Conservation (phyloP, 768 basidiomycete genomes). For the Trametes maxima region DNA sequence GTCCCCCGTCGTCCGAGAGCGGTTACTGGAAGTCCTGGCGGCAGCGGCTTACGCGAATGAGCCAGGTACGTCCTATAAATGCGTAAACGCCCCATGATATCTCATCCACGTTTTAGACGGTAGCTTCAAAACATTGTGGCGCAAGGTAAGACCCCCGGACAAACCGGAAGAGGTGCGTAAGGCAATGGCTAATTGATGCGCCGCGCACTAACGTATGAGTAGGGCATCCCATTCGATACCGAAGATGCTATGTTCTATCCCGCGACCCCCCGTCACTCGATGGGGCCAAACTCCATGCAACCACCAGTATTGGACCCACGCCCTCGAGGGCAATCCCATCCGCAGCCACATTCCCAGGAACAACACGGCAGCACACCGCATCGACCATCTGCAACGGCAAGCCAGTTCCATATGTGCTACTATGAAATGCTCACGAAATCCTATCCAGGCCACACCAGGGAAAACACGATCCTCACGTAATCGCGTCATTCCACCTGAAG, state of each 20-base stretch:
- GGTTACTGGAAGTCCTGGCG: constrained; percentile 78
- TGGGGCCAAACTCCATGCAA: constrained; percentile 14
- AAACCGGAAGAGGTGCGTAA: constrained; percentile 73
- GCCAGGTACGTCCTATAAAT: constrained; percentile 26
- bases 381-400: constrained; percentile 20
- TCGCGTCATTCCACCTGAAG: constrained; percentile 69
- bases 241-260: constrained; percentile 83
- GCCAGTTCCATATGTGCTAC: neutral
- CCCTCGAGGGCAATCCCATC: neutral
- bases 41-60: constrained; percentile 75
- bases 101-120: constrained; percentile 33
- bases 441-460: constrained; percentile 8
- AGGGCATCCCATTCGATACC: constrained; percentile 78
- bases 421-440: neutral
- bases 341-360: neutral
- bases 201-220: neutral
- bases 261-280: constrained; percentile 40
- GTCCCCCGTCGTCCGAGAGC: constrained; percentile 78
- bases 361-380: neutral
- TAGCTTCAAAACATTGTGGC: constrained; percentile 76
- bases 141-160: constrained; percentile 73
- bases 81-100: too few relatives aligned
- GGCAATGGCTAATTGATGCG: neutral
- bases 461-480: constrained; percentile 35
- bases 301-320: constrained; percentile 7